These are phyloP conservation scores for Neofusicoccum ribis DNA, from an alignment of 2,329 filamentous ascomycete species.

Conservation along the genomic window DNA sequence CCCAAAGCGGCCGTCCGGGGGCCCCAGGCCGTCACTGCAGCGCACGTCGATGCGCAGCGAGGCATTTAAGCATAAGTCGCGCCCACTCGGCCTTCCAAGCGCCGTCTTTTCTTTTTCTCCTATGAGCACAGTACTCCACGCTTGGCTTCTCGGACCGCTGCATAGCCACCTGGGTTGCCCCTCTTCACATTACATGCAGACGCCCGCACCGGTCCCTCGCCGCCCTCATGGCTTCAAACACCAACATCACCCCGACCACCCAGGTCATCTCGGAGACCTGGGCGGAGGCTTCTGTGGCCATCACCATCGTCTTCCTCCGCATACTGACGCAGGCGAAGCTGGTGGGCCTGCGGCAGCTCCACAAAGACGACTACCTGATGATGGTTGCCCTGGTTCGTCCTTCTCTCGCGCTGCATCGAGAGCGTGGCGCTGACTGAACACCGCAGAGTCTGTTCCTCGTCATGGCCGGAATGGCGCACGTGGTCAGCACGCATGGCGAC, in stretches of 20 bases:
- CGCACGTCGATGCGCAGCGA: neutral
- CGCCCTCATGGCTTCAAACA: neutral
- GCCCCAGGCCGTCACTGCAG: neutral
- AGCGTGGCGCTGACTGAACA: neutral
- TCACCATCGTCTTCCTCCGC: neutral
- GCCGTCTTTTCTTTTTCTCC: neutral
- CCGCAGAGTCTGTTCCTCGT: neutral
- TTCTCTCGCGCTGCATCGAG: neutral
- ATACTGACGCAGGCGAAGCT: neutral
- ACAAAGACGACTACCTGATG: neutral
- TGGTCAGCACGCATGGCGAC: neutral
- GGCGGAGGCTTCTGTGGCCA: neutral
- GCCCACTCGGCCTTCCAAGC: neutral
- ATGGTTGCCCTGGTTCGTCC: neutral
- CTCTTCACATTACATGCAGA: constrained; percentile 4
- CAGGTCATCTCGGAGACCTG: neutral
- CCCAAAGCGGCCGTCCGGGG: neutral
- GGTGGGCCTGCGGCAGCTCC: neutral
- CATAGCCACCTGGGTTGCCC: neutral
- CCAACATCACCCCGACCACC: neutral
- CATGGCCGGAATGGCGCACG: neutral
- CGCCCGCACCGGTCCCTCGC: neutral
- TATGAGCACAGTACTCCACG: neutral
- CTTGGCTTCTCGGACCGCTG: neutral
- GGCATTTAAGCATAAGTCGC: neutral